phyloP scores from a whole-genome alignment of 208 protist species.

The Leishmania mexicana region DNA sequence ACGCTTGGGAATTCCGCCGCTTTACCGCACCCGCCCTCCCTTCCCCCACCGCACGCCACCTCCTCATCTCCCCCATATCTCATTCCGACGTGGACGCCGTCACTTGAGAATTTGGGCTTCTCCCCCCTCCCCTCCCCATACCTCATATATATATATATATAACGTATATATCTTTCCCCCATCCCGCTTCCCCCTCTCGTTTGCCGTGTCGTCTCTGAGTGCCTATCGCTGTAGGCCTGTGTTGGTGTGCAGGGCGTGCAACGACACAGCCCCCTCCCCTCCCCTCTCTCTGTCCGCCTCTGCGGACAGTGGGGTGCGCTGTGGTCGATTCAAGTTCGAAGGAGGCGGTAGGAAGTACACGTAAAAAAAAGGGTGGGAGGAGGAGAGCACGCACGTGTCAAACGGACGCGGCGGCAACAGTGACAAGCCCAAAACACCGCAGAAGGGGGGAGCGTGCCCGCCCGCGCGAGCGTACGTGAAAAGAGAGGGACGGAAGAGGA shows the following conservation, averaged over 20 bases:
- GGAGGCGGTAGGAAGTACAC: background rate
- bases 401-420: background rate
- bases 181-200: background rate
- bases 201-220: background rate
- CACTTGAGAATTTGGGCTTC: background rate
- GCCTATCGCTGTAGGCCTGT: background rate
- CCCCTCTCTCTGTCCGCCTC: background rate
- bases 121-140: too few species aligned
- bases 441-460: background rate
- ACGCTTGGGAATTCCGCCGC: background rate
- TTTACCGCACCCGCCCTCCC: background rate
- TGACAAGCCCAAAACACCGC: background rate
- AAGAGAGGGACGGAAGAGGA: background rate
- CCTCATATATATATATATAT: too few species aligned
- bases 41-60: background rate
- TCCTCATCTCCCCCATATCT: background rate
- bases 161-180: background rate
- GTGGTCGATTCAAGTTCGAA: background rate
- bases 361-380: too few species aligned
- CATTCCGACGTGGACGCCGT: background rate
- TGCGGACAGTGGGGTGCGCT: background rate
- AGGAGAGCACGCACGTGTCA: too few species aligned
- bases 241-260: background rate
- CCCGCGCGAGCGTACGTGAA: background rate
- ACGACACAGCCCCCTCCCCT: background rate